Evolutionary conservation across 2,329 filamentous ascomycete species (phyloP).

Genomic region (Talaromyces sp.): DNA sequence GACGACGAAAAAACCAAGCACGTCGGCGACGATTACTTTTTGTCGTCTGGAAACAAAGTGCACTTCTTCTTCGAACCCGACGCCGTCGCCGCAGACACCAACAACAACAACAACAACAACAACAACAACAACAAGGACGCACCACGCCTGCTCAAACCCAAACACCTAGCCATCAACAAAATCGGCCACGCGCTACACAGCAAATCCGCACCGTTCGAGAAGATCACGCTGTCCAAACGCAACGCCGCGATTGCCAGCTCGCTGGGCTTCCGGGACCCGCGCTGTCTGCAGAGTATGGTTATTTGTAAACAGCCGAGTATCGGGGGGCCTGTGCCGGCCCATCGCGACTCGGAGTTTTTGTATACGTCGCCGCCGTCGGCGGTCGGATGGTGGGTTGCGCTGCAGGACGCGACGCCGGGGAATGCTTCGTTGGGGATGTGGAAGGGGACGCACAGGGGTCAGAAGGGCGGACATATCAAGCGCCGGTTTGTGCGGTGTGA

Average conservation of each 20-base stretch:
- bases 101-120: not conserved
- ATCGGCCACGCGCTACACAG: slow-evolving; percentile 74
- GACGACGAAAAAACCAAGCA: slow-evolving; percentile 55
- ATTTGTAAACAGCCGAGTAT: slow-evolving; percentile 99
- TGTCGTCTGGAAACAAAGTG: slow-evolving; percentile 82
- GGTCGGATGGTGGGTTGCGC: slow-evolving; percentile 94
- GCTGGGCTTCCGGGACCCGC: slow-evolving; percentile 70
- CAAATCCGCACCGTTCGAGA: slow-evolving; percentile 62
- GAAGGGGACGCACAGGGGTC: slow-evolving; percentile 63
- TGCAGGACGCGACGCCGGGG: slow-evolving; percentile 80
- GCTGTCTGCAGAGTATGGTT: slow-evolving; percentile 87
- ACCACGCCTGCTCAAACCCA: slow-evolving; percentile 68
- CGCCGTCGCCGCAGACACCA: slow-evolving; percentile 54
- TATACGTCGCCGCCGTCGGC: slow-evolving; percentile 86
- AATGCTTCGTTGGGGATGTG: slow-evolving; percentile 90
- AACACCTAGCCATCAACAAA: slow-evolving; percentile 82
- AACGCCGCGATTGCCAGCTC: slow-evolving; percentile 63
- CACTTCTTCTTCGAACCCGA: slow-evolving; percentile 98
- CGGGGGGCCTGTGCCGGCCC: slow-evolving; percentile 81
- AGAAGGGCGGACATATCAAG: slow-evolving; percentile 60
- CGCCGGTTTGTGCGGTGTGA: slow-evolving; percentile 62
- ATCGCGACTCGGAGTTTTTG: slow-evolving; percentile 89
- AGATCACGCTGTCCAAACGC: slow-evolving; percentile 38
- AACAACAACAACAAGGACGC: slow-evolving; percentile 16
- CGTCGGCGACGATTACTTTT: slow-evolving; percentile 92